Percentiles rank a stretch among this genome's conserved stretches.
Conservation (phyloP, 2,329 filamentous ascomycete species). For the Colletotrichum cordylinicola region DNA sequence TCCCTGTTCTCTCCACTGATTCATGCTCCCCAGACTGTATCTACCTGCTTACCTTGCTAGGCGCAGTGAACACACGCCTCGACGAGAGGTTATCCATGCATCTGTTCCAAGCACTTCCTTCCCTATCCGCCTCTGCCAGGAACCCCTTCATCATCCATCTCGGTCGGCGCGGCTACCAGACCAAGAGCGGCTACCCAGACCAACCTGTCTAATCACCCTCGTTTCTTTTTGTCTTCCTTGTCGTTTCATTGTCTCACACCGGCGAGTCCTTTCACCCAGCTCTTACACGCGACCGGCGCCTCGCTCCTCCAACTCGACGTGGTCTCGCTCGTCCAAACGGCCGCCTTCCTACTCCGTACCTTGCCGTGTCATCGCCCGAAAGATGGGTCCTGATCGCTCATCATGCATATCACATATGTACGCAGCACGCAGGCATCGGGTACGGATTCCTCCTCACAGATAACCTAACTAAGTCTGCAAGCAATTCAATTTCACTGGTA, state of each 20-base stretch:
- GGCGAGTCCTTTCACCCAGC: neutral
- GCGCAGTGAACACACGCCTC: neutral
- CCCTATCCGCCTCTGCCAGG: neutral
- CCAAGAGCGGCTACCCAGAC: neutral
- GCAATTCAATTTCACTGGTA: neutral
- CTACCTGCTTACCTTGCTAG: neutral
- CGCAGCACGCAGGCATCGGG: neutral
- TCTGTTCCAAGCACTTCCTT: neutral
- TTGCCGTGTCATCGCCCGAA: neutral
- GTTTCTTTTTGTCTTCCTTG: constrained; percentile 21
- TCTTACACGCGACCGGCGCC: neutral
- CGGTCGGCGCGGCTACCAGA: neutral
- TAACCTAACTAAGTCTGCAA: neutral
- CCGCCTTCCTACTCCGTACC: neutral
- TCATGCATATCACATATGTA: neutral
- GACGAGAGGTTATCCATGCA: neutral
- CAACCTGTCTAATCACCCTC: neutral
- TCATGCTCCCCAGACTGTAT: neutral
- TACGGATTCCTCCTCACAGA: constrained; percentile 1
- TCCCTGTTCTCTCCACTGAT: neutral
- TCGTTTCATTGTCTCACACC: constrained; percentile 14
- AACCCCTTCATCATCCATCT: neutral
- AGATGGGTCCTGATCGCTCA: neutral
- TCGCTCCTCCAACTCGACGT: neutral
- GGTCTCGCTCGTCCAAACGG: neutral